These are phyloP conservation scores for Phyllosticta citrichinensis DNA, from an alignment of 2,329 filamentous ascomycete species.

Conservation along the genomic window DNA sequence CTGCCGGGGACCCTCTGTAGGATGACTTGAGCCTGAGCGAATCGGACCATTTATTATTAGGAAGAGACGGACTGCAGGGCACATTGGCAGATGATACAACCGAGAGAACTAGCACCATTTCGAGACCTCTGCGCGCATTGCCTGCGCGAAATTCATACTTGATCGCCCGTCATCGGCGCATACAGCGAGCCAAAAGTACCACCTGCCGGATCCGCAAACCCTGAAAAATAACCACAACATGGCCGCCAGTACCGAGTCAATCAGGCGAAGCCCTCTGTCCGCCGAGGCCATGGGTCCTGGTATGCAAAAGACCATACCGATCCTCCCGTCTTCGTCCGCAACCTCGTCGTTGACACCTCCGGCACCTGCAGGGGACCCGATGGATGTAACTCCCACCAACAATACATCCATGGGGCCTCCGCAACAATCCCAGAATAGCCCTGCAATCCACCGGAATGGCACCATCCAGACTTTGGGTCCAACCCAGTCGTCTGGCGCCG, in stretches of 20 bases:
- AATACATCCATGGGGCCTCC: constrained; percentile 40
- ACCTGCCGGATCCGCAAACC: constrained; percentile 3
- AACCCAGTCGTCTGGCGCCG: constrained; percentile 19
- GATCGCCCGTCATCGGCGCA: neutral
- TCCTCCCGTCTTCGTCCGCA: constrained; percentile 38
- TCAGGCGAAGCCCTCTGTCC: constrained; percentile 38
- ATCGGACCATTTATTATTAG: constrained; percentile 4
- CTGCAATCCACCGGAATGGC: constrained; percentile 37
- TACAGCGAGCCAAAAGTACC: neutral
- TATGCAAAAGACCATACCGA: constrained; percentile 42
- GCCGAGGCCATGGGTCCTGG: constrained; percentile 31
- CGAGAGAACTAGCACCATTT: neutral
- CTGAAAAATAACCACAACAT: constrained; percentile 18
- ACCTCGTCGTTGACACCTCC: constrained; percentile 25
- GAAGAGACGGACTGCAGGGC: neutral
- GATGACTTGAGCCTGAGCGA: constrained; percentile 4
- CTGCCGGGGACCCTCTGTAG: neutral
- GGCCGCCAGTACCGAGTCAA: constrained; percentile 35
- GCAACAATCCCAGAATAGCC: constrained; percentile 28
- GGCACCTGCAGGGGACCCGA: constrained; percentile 40
- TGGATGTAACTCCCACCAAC: constrained; percentile 44
- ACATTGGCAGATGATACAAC: neutral
- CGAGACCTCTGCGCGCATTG: neutral
- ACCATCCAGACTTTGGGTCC: constrained; percentile 7
- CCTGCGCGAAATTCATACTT: neutral